Conservation (phyloP, 1,139 yeast species). For the Schizosaccharomyces versatilis region DNA sequence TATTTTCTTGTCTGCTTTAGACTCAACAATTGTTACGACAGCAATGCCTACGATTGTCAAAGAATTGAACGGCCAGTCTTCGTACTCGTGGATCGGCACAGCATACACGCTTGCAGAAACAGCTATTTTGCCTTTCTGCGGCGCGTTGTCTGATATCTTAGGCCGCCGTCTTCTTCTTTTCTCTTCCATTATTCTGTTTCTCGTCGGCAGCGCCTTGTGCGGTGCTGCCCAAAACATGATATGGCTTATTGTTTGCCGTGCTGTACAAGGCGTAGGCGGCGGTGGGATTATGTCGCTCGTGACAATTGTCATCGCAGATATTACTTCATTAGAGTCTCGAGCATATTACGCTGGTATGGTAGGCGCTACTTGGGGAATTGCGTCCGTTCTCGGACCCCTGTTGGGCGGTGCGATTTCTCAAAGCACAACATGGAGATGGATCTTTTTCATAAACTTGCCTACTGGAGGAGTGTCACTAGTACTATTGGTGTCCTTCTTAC, state of each 20-base stretch:
- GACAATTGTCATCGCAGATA: conserved; percentile 28
- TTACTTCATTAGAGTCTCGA: conserved; percentile 28
- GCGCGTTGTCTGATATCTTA: conserved; percentile 31
- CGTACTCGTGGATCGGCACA: conserved; percentile 13
- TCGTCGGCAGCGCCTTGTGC: conserved; percentile 25
- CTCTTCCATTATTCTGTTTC: conserved; percentile 27
- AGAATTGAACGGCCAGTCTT: conserved; percentile 9
- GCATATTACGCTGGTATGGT: conserved; percentile 30
- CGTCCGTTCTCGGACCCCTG: conserved; percentile 36
- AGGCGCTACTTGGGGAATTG: conserved; percentile 31
- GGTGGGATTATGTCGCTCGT: conserved; percentile 30
- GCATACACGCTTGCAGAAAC: conserved; percentile 12
- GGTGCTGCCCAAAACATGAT: conserved; percentile 24
- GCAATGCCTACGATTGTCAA: conserved; percentile 11
- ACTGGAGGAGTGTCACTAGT: conserved; percentile 16
- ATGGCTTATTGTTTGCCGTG: conserved; percentile 27
- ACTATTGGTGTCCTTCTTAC: conserved; percentile 9
- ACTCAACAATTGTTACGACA: conserved; percentile 11
- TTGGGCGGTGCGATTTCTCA: conserved; percentile 32
- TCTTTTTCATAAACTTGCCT: conserved; percentile 29
- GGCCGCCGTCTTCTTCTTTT: conserved; percentile 28
- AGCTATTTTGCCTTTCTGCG: conserved; percentile 22
- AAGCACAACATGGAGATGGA: conserved; percentile 28
- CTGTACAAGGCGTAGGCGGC: conserved; percentile 31
- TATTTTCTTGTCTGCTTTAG: conserved; percentile 9